A percentile compares a stretch with the other conserved stretches of the same genome.
Evolutionary conservation across 169 alveolate genomes (phyloP).

Genomic region (Plasmodium coatneyi): DNA sequence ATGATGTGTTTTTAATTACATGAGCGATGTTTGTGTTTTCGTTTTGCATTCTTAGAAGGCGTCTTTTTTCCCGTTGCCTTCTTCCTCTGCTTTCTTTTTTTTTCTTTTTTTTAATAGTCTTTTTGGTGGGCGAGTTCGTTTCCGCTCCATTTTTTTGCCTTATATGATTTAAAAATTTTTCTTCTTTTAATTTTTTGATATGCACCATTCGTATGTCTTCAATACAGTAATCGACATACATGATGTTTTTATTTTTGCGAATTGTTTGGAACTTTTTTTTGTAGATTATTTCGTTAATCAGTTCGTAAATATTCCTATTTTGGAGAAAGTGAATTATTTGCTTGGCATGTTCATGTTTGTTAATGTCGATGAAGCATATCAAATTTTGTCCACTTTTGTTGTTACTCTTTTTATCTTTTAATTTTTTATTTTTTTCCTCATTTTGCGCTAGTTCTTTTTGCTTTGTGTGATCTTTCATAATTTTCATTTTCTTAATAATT

Average conservation of each 20-base stretch:
- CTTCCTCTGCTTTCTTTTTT: slow-evolving; percentile 62
- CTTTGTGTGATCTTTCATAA: slow-evolving; percentile 17
- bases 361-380: slow-evolving; percentile 69
- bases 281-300: slow-evolving; percentile 43
- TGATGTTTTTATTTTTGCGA: slow-evolving; percentile 51
- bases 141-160: slow-evolving; percentile 29
- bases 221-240: slow-evolving; percentile 72
- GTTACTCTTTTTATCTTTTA: background rate
- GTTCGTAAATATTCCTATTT: slow-evolving; percentile 53
- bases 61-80: slow-evolving; percentile 73
- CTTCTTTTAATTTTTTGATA: slow-evolving; percentile 63
- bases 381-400: background rate
- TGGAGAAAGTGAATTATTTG: slow-evolving; percentile 33
- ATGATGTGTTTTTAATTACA: background rate
- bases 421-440: background rate
- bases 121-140: background rate
- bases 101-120: slow-evolving; percentile 30
- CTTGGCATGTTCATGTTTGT: slow-evolving; percentile 65
- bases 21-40: slow-evolving; percentile 29
- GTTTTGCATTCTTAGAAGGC: slow-evolving; percentile 44
- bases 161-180: slow-evolving; percentile 58
- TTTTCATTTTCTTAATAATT: slow-evolving; percentile 63
- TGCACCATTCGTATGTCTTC: slow-evolving; percentile 75
- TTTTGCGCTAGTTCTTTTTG: background rate
- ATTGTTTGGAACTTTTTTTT: slow-evolving; percentile 43